phyloP scores from a whole-genome alignment of 1,139 yeast species.

The Taphrina pruni region DNA sequence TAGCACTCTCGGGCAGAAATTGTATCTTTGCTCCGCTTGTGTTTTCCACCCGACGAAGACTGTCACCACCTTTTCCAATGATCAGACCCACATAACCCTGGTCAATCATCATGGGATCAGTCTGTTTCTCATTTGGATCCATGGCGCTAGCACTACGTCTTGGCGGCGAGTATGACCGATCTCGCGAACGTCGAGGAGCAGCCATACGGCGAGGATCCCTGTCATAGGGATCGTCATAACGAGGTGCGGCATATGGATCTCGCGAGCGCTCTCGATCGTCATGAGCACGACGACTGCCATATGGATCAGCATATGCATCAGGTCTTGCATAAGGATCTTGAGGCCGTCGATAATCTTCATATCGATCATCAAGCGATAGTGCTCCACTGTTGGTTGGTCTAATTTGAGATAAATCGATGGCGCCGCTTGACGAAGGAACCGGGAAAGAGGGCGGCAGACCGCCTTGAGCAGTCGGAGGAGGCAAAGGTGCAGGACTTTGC shows the following conservation, averaged over 20 bases:
- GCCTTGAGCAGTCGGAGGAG: slow-evolving; percentile 12
- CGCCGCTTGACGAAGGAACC: slow-evolving; percentile 27
- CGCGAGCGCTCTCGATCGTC: slow-evolving; percentile 31
- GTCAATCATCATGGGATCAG: slow-evolving; percentile 46
- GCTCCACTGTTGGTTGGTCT: slow-evolving; percentile 31
- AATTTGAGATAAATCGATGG: slow-evolving; percentile 34
- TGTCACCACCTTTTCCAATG: slow-evolving; percentile 49
- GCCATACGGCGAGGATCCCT: slow-evolving; percentile 29
- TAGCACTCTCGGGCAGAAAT: slow-evolving; percentile 43
- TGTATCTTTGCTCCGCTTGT: slow-evolving; percentile 47
- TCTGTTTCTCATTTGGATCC: slow-evolving; percentile 25
- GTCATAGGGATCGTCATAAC: slow-evolving; percentile 30
- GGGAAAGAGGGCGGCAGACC: slow-evolving; percentile 17
- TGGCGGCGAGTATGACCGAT: slow-evolving; percentile 34
- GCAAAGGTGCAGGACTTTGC: background rate
- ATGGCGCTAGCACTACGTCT: slow-evolving; percentile 30
- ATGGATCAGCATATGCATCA: slow-evolving; percentile 22
- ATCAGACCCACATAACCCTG: slow-evolving; percentile 47
- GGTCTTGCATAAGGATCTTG: slow-evolving; percentile 30
- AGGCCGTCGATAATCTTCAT: slow-evolving; percentile 27
- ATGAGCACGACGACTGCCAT: slow-evolving; percentile 18
- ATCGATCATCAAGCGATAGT: slow-evolving; percentile 20
- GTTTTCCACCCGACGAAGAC: slow-evolving; percentile 46
- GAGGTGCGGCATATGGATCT: slow-evolving; percentile 24
- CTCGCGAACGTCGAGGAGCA: slow-evolving; percentile 25